Conservation (phyloP, 1,139 yeast species). For the Yamadazyma triangularis region DNA sequence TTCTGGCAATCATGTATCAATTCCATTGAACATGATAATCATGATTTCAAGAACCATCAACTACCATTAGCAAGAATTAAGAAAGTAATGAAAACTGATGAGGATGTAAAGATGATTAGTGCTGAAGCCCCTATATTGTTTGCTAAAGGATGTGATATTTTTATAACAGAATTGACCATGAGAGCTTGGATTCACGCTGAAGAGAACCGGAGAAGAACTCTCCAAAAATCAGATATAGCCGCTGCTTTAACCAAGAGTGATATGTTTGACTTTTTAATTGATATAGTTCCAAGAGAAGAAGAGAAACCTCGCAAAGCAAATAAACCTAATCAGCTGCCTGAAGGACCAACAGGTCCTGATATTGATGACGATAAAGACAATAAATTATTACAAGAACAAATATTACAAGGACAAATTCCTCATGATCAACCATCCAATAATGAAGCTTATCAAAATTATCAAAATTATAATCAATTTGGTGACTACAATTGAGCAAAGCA, state of each 20-base stretch:
- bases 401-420: constrained; percentile 3
- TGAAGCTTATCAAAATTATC: constrained; percentile 11
- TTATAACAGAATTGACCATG: constrained; percentile 95
- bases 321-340: neutral
- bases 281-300: constrained; percentile 86
- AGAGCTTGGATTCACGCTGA: constrained; percentile 99
- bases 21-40: constrained; percentile 83
- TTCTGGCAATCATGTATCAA: constrained; percentile 97
- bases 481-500: neutral
- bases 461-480: constrained; percentile 11
- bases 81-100: constrained; percentile 96
- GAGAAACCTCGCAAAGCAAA: constrained; percentile 46
- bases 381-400: constrained; percentile 1
- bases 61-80: constrained; percentile 92
- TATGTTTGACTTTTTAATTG: constrained; percentile 95
- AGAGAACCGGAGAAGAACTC: constrained; percentile 87
- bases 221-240: constrained; percentile 91
- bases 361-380: neutral
- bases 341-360: constrained; percentile 1
- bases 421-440: constrained; percentile 6
- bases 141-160: constrained; percentile 96
- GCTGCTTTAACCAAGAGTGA: constrained; percentile 93
- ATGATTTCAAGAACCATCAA: constrained; percentile 91
- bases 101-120: constrained; percentile 93
- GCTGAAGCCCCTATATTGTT: constrained; percentile 97